Evolutionary conservation across 2,329 filamentous ascomycete species (phyloP), one percentile per base, ranked within the genome.

Genomic region (Trichoderma harzianum): DNA sequence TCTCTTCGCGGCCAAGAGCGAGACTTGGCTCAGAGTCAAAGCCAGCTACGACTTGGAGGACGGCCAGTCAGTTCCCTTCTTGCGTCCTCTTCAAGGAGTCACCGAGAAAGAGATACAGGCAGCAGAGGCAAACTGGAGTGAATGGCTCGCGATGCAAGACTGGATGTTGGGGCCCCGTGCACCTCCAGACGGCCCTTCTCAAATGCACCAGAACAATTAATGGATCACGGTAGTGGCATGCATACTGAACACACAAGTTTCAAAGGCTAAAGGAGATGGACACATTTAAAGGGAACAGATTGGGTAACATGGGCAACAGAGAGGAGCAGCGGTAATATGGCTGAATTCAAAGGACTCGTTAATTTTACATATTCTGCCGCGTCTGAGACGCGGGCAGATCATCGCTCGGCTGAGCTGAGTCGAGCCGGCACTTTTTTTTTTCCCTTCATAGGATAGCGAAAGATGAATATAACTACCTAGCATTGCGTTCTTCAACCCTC

Each of bases 141-240:
- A 95, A 77, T 98, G 95, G 95, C 84, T 98, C 36, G 93, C 93
- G 14, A 97, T 98, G 93, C 94, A 97, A 81, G 95, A 98, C 81
- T 98, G 95, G 95, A 97, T 97, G 94, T 85, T 98, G n/a, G 95
- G 95, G 2, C 92, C 93, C 1, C 85, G 93, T 73, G 91, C 91
- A 36, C 92, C 92, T 36, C 70, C 71, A 3, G 76, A 77, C 30
- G 75, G 74, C 18, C 76, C 79, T 53, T 78, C 28, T 74, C 75
- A 39, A 73, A 82, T 51, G 81, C 82, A 73, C 77, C 76, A 60
- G 79, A 82, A 70, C 74, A 74, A 57, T 66, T 74, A 36, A 77
- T 61, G n/a, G 18, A 32, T 34, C 5, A 58, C 73, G 61, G 5
- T 21, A 30, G 10, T 18, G 53, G n/a, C 51, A 18, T 39, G 14